Base-by-base conservation (phyloP, 495 filamentous ascomycete species). In the Delitschia confertaspora region DNA sequence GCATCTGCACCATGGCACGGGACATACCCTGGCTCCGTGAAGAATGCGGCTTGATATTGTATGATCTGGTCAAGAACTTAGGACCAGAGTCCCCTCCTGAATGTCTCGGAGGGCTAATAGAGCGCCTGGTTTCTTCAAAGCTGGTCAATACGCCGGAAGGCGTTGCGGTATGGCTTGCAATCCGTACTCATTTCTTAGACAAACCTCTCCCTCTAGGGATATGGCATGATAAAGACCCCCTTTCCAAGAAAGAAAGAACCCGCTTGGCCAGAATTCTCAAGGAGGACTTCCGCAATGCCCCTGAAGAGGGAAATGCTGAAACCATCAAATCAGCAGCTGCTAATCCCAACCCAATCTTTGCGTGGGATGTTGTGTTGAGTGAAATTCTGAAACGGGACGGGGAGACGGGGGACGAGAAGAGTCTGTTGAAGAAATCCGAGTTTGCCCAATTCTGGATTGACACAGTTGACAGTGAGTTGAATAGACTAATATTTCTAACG, bases 401-500 rank as follows among this genome's bases (percentile, higher is more conserved):
- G 13, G 56, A 45, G 38, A 27, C 44, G 20, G 64, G 65, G 47
- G 56, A 57, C 4, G 61, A 62, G 38, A 19, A 33, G 21, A 38
- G 38, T 9, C 16, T 38, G 24, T 7, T 38, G 24, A 29, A 60
- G 33, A 57, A 73, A 53, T 45, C 64, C 55, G 37, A 57, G 64
- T 88, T 95, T 57, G 65, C 67, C 35, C 74, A 83, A 25, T 88
- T 95, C 55, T 98, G 91, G 91, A 76, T 75, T n/a, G 78, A 83
- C 16, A 78, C 82, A 47, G 82, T 96, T 44, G 91, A 95, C 62
- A 76, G 80, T 85, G 60, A 73, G 82, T 73, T 37, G 27, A 38
- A 42, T 5, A 10, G 3, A n/a, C 4, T 6, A 20, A 1, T 25
- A 19, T 7, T 26, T 18, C 3, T 24, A 3, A 17, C 22, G 4